Evolutionary conservation across 1,284 basidiomycete genomes (phyloP).

Genomic region (Fomes fomentarius): DNA sequence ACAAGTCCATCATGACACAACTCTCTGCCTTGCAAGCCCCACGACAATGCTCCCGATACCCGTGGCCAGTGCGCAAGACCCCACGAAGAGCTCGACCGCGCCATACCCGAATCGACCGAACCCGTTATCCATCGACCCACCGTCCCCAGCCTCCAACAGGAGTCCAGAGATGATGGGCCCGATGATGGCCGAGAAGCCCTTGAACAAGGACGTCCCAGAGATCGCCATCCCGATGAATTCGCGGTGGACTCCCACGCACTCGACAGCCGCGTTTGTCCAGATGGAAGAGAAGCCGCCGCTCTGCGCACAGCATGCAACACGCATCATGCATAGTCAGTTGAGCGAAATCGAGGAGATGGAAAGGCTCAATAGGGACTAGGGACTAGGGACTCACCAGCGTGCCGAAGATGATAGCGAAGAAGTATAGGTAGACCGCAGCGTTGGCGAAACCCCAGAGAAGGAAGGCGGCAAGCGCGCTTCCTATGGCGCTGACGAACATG

Average conservation of each 20-base stretch:
- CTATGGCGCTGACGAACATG: conserved; percentile 27
- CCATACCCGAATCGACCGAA: conserved; percentile 31
- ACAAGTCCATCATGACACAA: too few species aligned
- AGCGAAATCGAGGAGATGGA: too few species aligned
- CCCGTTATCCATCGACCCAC: conserved; percentile 7
- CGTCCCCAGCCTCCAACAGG: conserved; percentile 26
- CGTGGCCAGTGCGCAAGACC: too few species aligned
- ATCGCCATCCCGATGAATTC: conserved; percentile 28
- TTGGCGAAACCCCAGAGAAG: conserved; percentile 33
- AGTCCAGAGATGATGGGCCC: conserved; percentile 30
- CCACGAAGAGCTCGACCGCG: conserved; percentile 32
- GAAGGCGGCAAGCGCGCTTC: conserved; percentile 31
- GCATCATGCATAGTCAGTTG: too few species aligned
- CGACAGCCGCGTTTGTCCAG: conserved; percentile 28
- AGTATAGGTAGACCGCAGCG: conserved; percentile 27
- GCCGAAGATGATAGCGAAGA: conserved; percentile 33
- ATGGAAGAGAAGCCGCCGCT: conserved; percentile 27
- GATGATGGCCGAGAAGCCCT: conserved; percentile 30
- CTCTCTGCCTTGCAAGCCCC: too few species aligned
- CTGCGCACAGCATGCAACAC: too few species aligned
- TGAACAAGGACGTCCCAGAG: conserved; percentile 23
- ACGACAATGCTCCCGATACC: too few species aligned
- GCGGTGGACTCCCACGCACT: conserved; percentile 30
- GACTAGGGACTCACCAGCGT: conserved; percentile 24
- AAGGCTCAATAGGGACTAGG: too few species aligned